A percentile compares a stretch with the other conserved stretches of the same genome.
These are phyloP conservation scores for Nadsonia starkeyi-henricii DNA, from an alignment of 1,139 yeast species.

Conservation along the genomic window DNA sequence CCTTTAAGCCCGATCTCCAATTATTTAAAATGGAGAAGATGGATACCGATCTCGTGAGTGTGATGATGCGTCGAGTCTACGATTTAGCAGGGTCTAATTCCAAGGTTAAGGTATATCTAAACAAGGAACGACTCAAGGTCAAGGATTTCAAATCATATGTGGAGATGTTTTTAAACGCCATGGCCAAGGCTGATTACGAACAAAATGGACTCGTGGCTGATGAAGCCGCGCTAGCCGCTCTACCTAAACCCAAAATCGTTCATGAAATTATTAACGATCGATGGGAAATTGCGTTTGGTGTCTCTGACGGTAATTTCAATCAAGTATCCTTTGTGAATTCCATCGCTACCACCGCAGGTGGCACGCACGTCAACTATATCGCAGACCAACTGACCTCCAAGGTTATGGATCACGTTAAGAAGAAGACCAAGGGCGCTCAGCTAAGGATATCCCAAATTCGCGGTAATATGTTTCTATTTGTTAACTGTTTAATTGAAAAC, in stretches of 20 bases:
- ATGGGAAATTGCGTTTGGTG: slow-evolving; percentile 95
- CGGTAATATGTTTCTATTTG: slow-evolving; percentile 78
- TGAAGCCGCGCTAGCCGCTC: slow-evolving; percentile 23
- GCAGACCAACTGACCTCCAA: slow-evolving; percentile 75
- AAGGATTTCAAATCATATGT: slow-evolving; percentile 75
- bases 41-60: slow-evolving; percentile 72
- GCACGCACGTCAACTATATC: slow-evolving; percentile 83
- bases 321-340: slow-evolving; percentile 96
- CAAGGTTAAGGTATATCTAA: slow-evolving; percentile 65
- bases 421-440: slow-evolving; percentile 57
- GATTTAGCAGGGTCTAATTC: slow-evolving; percentile 93
- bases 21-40: slow-evolving; percentile 74
- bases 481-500: slow-evolving; percentile 87
- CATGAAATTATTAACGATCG: slow-evolving; percentile 66
- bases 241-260: slow-evolving; percentile 48
- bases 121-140: slow-evolving; percentile 58
- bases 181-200: slow-evolving; percentile 31
- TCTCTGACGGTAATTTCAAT: slow-evolving; percentile 78
- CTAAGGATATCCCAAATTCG: slow-evolving; percentile 81
- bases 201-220: slow-evolving; percentile 19
- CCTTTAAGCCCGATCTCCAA: slow-evolving; percentile 76
- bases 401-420: slow-evolving; percentile 58
- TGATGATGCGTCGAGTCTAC: slow-evolving; percentile 83
- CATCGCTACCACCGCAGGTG: slow-evolving; percentile 95
- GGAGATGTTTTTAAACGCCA: slow-evolving; percentile 75